A percentile compares a stretch with the other conserved stretches of the same genome.
Conservation (phyloP, 805 yeast species). For the Kregervanrija pseudodelftensis region DNA sequence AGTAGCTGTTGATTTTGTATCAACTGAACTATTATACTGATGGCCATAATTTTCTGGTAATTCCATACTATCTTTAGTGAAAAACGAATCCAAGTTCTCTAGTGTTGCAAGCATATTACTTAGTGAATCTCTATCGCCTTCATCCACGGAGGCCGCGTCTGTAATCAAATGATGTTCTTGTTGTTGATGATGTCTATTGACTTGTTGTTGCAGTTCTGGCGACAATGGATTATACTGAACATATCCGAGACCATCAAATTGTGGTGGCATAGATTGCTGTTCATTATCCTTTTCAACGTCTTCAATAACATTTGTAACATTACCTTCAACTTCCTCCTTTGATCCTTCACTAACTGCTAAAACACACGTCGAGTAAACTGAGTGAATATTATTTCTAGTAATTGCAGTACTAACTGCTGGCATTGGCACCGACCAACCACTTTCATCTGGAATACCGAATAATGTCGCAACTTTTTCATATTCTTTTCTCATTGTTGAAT, state of each 20-base stretch:
- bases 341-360: constrained; percentile 32
- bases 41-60: constrained; percentile 28
- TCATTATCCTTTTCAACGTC: not conserved
- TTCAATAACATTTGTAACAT: not conserved
- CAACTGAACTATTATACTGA: constrained; percentile 48
- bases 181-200: constrained; percentile 19
- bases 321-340: not conserved
- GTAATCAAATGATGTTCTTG: constrained; percentile 15
- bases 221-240: constrained; percentile 26
- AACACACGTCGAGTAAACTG: constrained; percentile 84
- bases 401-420: constrained; percentile 86
- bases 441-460: constrained; percentile 90
- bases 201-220: constrained; percentile 19
- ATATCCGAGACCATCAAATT: constrained; percentile 17
- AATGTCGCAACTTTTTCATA: constrained; percentile 81
- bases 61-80: constrained; percentile 50
- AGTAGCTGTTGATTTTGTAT: constrained; percentile 49
- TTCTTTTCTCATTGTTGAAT: constrained; percentile 66
- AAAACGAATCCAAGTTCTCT: constrained; percentile 83
- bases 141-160: constrained; percentile 41
- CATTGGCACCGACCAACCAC: constrained; percentile 97
- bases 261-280: too few relatives aligned
- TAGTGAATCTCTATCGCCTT: constrained; percentile 55
- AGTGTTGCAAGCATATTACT: constrained; percentile 90
- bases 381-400: constrained; percentile 88